A percentile compares a stretch with the other conserved stretches of the same genome.
These are phyloP conservation scores for Candida incommunis DNA, from an alignment of 805 yeast species.

Conservation along the genomic window DNA sequence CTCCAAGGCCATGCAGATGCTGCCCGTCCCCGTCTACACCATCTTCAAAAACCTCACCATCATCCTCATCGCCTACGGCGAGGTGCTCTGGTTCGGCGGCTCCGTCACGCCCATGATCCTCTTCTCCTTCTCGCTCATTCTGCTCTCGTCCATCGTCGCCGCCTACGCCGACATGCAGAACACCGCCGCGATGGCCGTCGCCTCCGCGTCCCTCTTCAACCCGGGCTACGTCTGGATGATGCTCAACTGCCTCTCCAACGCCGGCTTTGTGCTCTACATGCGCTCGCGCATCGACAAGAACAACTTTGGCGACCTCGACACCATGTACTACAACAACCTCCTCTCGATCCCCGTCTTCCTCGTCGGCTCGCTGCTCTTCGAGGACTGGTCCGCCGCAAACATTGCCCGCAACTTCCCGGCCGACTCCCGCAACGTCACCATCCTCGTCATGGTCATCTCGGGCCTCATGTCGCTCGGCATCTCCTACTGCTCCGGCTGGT, in stretches of 20 bases:
- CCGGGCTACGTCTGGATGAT: constrained; percentile 96
- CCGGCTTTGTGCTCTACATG: constrained; percentile 86
- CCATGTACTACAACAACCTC: constrained; percentile 96
- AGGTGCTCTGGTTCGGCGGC: constrained; percentile 95
- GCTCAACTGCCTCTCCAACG: constrained; percentile 84
- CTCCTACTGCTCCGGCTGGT: constrained; percentile 98
- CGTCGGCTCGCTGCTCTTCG: constrained; percentile 59
- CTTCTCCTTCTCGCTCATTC: constrained; percentile 83
- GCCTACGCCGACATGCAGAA: constrained; percentile 66
- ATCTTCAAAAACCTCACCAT: constrained; percentile 96
- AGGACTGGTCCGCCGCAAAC: constrained; percentile 87
- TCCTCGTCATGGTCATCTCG: constrained; percentile 75
- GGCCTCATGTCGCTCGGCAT: constrained; percentile 94
- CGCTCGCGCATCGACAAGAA: constrained; percentile 96
- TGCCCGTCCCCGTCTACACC: constrained; percentile 91
- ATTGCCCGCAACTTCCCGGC: constrained; percentile 65
- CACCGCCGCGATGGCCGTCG: constrained; percentile 23
- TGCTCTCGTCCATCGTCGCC: constrained; percentile 89
- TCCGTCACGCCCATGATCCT: constrained; percentile 78
- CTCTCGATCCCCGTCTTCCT: constrained; percentile 83
- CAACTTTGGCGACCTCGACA: constrained; percentile 81
- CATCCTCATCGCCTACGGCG: constrained; percentile 95
- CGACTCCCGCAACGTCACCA: constrained; percentile 49
- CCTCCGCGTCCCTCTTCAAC: constrained; percentile 26
- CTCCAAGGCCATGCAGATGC: constrained; percentile 83